These are phyloP conservation scores for Malania oleifera DNA, from an alignment of 164 flowering plant genomes.

Conservation along the genomic window DNA sequence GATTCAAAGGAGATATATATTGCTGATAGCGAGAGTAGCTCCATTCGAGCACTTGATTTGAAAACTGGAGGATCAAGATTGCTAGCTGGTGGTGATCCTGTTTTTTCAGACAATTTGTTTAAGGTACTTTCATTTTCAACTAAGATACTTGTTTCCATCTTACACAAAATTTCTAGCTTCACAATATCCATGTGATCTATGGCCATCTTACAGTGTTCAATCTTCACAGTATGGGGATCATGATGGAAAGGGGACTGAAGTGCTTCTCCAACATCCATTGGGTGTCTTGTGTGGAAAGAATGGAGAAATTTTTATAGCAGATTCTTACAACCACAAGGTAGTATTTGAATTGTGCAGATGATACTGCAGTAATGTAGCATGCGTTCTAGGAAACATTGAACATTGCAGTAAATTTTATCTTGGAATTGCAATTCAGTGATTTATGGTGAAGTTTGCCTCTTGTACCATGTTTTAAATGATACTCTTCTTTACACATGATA, in stretches of 20 bases:
- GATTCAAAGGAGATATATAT: constrained; percentile 63
- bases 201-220: neutral
- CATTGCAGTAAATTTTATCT: neutral
- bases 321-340: constrained; percentile 97
- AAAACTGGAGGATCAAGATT: constrained; percentile 84
- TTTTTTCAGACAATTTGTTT: constrained; percentile 82
- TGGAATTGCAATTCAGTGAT: no score
- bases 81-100: constrained; percentile 89
- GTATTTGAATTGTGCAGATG: neutral
- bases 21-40: constrained; percentile 99
- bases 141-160: constrained; percentile 1
- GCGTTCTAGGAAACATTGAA: neutral
- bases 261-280: constrained; percentile 91
- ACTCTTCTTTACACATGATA: neutral
- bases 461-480: neutral
- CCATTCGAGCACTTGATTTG: constrained; percentile 77
- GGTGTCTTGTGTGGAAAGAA: constrained; percentile 73
- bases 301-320: constrained; percentile 74
- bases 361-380: neutral
- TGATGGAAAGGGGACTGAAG: constrained; percentile 90
- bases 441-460: constrained; percentile 2
- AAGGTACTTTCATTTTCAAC: constrained; percentile 38
- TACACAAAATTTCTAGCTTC: neutral
- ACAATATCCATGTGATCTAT: neutral
- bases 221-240: constrained; percentile 83